Evolutionary conservation across 148 eudicot genomes (phyloP).

Genomic region (Suaeda aralocaspica): DNA sequence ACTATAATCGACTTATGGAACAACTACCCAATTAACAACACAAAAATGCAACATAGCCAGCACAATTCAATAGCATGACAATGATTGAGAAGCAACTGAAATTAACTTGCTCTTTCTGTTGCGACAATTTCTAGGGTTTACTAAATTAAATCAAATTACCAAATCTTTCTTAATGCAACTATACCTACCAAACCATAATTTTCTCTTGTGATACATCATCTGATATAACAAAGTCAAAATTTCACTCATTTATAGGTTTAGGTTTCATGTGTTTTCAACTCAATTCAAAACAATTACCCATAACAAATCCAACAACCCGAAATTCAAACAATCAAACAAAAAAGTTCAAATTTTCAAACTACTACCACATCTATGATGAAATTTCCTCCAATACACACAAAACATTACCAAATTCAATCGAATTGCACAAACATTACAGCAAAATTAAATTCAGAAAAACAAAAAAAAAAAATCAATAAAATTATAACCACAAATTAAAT

Average conservation of each 20-base stretch:
- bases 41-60: not conserved
- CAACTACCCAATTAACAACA: not conserved
- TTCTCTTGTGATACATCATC: not conserved
- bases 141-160: not conserved
- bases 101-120: not conserved
- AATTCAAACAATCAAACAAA: not conserved
- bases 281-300: not conserved
- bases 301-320: not conserved
- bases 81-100: not conserved
- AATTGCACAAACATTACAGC: not conserved
- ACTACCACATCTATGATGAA: not conserved
- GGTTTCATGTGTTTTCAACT: not conserved
- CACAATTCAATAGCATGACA: not conserved
- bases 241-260: not conserved
- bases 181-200: not conserved
- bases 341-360: not conserved
- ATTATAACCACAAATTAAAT: not conserved
- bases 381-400: not conserved
- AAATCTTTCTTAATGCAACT: not conserved
- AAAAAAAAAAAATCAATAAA: not conserved
- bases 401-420: not conserved
- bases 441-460: not conserved
- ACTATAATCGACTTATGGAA: too few relatives aligned
- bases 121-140: not conserved
- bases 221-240: not conserved